Percentiles rank a stretch among this genome's conserved stretches.
Evolutionary conservation across 2,329 filamentous ascomycete genomes (phyloP).

Genomic region (Aureobasidium sp.): DNA sequence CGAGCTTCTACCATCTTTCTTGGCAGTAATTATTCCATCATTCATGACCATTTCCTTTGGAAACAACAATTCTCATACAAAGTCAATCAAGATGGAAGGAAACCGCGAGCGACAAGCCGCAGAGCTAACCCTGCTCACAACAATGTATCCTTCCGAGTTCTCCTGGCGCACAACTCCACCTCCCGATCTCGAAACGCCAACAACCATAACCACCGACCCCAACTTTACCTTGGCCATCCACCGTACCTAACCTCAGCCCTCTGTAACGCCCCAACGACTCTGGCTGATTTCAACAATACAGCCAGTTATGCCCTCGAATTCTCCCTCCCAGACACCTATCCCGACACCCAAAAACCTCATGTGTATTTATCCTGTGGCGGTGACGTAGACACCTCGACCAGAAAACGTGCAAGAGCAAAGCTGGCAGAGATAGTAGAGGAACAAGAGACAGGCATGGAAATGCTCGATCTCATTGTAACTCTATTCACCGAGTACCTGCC

Average conservation of each 20-base stretch:
- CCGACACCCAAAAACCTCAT: constrained; percentile 11
- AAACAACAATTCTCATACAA: not conserved
- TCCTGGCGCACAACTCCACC: constrained; percentile 14
- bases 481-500: constrained; percentile 2
- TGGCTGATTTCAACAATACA: constrained; percentile 15
- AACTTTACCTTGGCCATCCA: constrained; percentile 13
- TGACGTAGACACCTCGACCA: constrained; percentile 12
- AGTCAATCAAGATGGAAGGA: not conserved
- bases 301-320: constrained; percentile 18
- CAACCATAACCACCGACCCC: constrained; percentile 5
- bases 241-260: constrained; percentile 5
- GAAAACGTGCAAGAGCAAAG: constrained; percentile 16
- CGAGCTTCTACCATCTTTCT: constrained; percentile 5
- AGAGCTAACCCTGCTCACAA: constrained; percentile 18
- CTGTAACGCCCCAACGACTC: not conserved
- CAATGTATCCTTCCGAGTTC: constrained; percentile 21
- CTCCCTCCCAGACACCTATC: constrained; percentile 16
- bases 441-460: constrained; percentile 13
- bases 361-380: constrained; percentile 17
- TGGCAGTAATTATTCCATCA: not conserved
- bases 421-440: constrained; percentile 5
- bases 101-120: constrained; percentile 17
- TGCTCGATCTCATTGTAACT: constrained; percentile 17
- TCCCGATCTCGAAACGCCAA: not conserved
- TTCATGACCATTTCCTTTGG: not conserved